Evolutionary conservation across 352 stramenopile genomes (phyloP), one percentile per base, ranked within the genome.

Genomic region (Phytophthora macrochlamydospora): DNA sequence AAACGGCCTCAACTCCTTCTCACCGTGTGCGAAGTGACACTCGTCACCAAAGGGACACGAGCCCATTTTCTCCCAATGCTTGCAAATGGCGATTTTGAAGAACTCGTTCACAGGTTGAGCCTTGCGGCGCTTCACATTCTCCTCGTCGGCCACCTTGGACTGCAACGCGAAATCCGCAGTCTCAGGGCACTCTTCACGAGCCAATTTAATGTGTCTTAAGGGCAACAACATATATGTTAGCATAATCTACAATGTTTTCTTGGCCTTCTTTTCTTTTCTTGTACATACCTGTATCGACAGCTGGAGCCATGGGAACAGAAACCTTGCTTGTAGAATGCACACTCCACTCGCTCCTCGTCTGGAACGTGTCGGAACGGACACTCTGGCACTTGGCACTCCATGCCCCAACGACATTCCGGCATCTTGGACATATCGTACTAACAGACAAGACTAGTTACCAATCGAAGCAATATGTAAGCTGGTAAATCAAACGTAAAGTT

Each of bases 291-390:
- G 64, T 99, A 99, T 44, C 95, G 90, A 74, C 97, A 99, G 71
- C 95, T 98, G 5, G 93, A 91, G 29, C 97, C 97, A 60, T 99
- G 96, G 45, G 97, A 98, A 74, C 97, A 99, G 83, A 99, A 99
- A 32, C 97, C 97, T 71, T 99, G 96, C 63, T 90, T 94, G 78
- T 99, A 99, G 76, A 99, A 99, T 5, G 97, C 95, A 70, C 97
- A 99, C 70, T 99, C 95, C 52, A 99, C 87, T 43, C 95, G 85
- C 81, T 99, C 97, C 51, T 97, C 91, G 48, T 99, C 97, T 12
- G 83, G 93, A 18, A 99, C 97, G 75, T 99, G 97, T 28, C 94
- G 91, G 76, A 99, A 98, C 1, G 96, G 96, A 83, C 97, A 99
- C 73, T 99, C 95, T 32, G 96, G 94, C 50, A 98, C 92, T 68